Percentiles rank a stretch among this genome's conserved stretches.
These are phyloP conservation scores for Agrocybe praecox DNA, from an alignment of 768 basidiomycete genomes.

Conservation along the genomic window DNA sequence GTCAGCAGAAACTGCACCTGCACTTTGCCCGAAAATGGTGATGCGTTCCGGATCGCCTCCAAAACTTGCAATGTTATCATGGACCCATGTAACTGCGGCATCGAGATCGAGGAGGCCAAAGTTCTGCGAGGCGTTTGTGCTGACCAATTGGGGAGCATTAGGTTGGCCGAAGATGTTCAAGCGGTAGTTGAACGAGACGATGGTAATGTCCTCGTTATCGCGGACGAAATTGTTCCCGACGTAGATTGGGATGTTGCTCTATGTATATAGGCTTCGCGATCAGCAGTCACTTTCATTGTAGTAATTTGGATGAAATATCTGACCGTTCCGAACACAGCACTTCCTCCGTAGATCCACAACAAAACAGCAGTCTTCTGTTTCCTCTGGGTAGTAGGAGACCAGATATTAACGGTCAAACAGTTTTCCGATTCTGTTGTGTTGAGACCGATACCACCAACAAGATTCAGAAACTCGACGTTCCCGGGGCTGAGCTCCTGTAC, in stretches of 20 bases:
- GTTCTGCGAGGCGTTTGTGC: constrained; percentile 22
- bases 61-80: constrained; percentile 46
- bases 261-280: not conserved
- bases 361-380: constrained; percentile 36
- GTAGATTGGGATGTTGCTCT: constrained; percentile 30
- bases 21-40: constrained; percentile 37
- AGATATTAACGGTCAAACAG: constrained; percentile 39
- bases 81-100: constrained; percentile 46
- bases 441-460: constrained; percentile 21
- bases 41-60: constrained; percentile 40
- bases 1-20: constrained; percentile 33
- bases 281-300: not conserved
- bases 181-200: constrained; percentile 41
- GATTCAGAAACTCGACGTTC: constrained; percentile 23
- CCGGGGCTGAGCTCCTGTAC: constrained; percentile 20
- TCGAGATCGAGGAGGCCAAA: constrained; percentile 39
- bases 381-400: constrained; percentile 29
- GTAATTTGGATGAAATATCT: constrained; percentile 3
- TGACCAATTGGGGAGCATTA: constrained; percentile 35
- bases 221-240: constrained; percentile 30
- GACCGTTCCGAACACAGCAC: constrained; percentile 36
- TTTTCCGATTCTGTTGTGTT: constrained; percentile 33
- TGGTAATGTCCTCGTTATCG: constrained; percentile 33
- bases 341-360: constrained; percentile 40
- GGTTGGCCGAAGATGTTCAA: constrained; percentile 41